A percentile compares a stretch with the other conserved stretches of the same genome.
phyloP scores from a whole-genome alignment of 768 basidiomycete genomes.

The Suillus weaverae region DNA sequence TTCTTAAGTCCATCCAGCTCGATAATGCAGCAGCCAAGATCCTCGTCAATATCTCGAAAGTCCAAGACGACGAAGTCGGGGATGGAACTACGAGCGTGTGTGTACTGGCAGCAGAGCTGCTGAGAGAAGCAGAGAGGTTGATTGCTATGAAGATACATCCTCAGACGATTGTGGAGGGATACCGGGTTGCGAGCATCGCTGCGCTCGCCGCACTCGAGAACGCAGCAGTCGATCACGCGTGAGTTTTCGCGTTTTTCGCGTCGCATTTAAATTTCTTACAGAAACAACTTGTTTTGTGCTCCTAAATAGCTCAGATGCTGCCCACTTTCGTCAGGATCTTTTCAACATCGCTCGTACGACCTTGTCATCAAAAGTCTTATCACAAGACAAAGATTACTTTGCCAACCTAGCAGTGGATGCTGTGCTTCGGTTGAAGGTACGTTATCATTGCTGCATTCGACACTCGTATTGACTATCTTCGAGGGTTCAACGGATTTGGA shows the following conservation, averaged over 20 bases:
- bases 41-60: constrained; percentile 98
- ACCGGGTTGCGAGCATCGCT: constrained; percentile 84
- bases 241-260: constrained; percentile 31
- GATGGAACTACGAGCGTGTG: constrained; percentile 94
- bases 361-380: constrained; percentile 91
- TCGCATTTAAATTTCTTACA: background rate
- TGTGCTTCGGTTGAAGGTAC: constrained; percentile 84
- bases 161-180: constrained; percentile 97
- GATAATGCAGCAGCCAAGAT: constrained; percentile 99
- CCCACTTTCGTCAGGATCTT: constrained; percentile 82
- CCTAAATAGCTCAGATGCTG: constrained; percentile 59
- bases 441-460: constrained; percentile 1
- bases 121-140: constrained; percentile 94
- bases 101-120: constrained; percentile 86
- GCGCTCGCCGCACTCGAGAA: constrained; percentile 83
- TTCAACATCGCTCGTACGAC: constrained; percentile 98
- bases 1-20: constrained; percentile 94
- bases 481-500: constrained; percentile 96
- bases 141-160: constrained; percentile 93
- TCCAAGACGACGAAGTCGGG: constrained; percentile 99
- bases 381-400: constrained; percentile 97
- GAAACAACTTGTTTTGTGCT: background rate
- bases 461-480: constrained; percentile 4
- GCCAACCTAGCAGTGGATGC: constrained; percentile 97
- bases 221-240: constrained; percentile 84